Base-by-base conservation (phyloP, 352 stramenopile genomes). In the Globisporangium camurandrum region DNA sequence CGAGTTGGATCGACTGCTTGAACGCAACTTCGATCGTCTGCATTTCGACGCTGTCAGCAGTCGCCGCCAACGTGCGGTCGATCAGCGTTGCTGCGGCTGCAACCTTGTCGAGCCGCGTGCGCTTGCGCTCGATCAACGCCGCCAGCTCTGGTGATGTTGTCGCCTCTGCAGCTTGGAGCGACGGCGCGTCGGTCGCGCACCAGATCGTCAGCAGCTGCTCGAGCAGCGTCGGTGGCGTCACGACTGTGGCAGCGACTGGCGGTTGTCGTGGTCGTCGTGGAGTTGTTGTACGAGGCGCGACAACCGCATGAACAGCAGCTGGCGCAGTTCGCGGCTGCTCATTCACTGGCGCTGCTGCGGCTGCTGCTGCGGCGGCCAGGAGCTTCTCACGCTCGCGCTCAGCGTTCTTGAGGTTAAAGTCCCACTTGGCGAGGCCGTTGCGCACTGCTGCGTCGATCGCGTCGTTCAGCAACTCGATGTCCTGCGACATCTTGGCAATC, bases 361-460 rank as follows among this genome's bases (percentile, higher is more conserved):
- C n/a, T n/a, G n/a, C n/a, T n/a, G n/a, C n/a, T n/a, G n/a, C n/a
- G n/a, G 41, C 56, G 6, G 62, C 62, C 16, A 74, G 44, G 11
- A 89, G 48, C 37, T 84, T 83, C 20, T 89, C 78, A 10, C 71
- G 66, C 44, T 89, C 75, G 26, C 69, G 51, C 56, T 86, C 71
- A 9, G 78, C 78, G 39, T 87, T 89, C 45, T 89, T 89, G 3
- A 89, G 41, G 49, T 89, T 89, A 27, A 89, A 86, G 56, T 89
- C 75, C 78, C 78, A 89, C 42, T 86, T 86, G 0, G 78, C 78
- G 30, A 89, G 56, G n/a, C 78, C 78, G 39, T 62, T 73, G 20
- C 62, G 62, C 14, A 77, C 49, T 1, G 78, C 78, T 47, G 67
- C 64, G 44, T 86, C 65, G 55, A 89, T 87, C 2, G 78, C 78